Evolutionary conservation across 2,329 filamentous ascomycete species (phyloP).

Genomic region (Penicillium rolfsii): DNA sequence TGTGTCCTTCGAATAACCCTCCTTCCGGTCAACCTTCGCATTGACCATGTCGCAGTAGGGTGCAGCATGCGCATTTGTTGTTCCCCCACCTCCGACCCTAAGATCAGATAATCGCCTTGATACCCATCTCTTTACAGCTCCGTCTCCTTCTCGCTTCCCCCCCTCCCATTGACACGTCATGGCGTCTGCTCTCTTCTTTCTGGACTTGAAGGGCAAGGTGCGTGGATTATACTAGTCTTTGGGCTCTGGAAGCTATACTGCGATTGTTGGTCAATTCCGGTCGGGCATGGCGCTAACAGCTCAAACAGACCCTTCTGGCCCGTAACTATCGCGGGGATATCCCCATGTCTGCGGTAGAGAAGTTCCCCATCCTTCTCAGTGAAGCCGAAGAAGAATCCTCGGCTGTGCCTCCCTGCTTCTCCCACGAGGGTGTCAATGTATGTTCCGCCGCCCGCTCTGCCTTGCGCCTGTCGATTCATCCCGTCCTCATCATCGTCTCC

Average conservation of each 20-base stretch:
- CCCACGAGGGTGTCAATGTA: conserved; percentile 97
- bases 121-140: conserved; percentile 5
- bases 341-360: conserved; percentile 98
- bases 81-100: conserved; percentile 10
- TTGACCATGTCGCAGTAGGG: conserved; percentile 20
- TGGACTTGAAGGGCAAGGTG: conserved; percentile 99
- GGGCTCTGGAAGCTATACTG: background rate
- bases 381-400: conserved; percentile 99
- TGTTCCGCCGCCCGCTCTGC: conserved; percentile 41
- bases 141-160: conserved; percentile 1
- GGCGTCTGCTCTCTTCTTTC: conserved; percentile 97
- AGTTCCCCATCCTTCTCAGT: conserved; percentile 92
- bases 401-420: conserved; percentile 96
- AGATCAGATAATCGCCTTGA: conserved; percentile 12
- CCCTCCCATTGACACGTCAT: conserved; percentile 57
- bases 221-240: conserved; percentile 24
- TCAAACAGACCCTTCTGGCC: conserved; percentile 83
- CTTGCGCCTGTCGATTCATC: conserved; percentile 6
- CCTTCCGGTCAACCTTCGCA: background rate
- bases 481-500: conserved; percentile 13
- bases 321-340: conserved; percentile 98
- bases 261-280: conserved; percentile 26
- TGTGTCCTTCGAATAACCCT: background rate
- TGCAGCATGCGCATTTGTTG: conserved; percentile 20
- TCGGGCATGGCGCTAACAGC: conserved; percentile 26